Percentiles rank a stretch among this genome's conserved stretches.
phyloP scores from a whole-genome alignment of 768 basidiomycete genomes.

The Clavaria fumosa region DNA sequence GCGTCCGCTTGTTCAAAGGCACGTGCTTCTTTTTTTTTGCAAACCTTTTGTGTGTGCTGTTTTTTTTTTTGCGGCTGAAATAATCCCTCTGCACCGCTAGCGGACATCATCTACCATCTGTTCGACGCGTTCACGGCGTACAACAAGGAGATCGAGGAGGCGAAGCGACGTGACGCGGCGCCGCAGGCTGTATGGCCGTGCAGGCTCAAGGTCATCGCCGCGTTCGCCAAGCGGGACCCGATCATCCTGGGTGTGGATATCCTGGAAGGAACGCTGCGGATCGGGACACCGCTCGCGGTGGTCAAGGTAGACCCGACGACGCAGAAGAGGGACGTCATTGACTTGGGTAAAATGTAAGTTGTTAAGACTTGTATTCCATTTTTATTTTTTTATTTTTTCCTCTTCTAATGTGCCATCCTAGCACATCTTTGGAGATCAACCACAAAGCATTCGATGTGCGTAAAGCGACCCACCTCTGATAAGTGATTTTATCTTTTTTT shows the following conservation, averaged over 20 bases:
- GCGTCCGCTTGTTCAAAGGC: constrained; percentile 92
- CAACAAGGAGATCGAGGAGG: constrained; percentile 81
- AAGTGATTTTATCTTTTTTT: constrained; percentile 2
- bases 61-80: constrained; percentile 9
- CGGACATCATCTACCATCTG: constrained; percentile 96
- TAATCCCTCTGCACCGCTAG: no score
- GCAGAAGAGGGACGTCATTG: constrained; percentile 80
- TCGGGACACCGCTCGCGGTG: constrained; percentile 91
- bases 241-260: constrained; percentile 97
- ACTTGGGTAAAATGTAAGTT: constrained; percentile 89
- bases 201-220: constrained; percentile 81
- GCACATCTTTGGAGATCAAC: constrained; percentile 94
- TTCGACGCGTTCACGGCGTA: constrained; percentile 95
- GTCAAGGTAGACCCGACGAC: constrained; percentile 82
- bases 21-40: constrained; percentile 1
- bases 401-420: constrained; percentile 18
- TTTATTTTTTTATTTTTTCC: constrained; percentile 4
- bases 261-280: constrained; percentile 75
- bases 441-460: constrained; percentile 82
- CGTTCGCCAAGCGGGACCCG: constrained; percentile 92
- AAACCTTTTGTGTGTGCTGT: no score
- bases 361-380: constrained; percentile 2
- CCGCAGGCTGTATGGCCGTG: constrained; percentile 97
- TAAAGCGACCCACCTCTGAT: constrained; percentile 13
- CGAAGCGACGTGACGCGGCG: constrained; percentile 83